Evolutionary conservation across 2,329 filamentous ascomycete species (phyloP).

Genomic region (Microcyclospora pomicola): DNA sequence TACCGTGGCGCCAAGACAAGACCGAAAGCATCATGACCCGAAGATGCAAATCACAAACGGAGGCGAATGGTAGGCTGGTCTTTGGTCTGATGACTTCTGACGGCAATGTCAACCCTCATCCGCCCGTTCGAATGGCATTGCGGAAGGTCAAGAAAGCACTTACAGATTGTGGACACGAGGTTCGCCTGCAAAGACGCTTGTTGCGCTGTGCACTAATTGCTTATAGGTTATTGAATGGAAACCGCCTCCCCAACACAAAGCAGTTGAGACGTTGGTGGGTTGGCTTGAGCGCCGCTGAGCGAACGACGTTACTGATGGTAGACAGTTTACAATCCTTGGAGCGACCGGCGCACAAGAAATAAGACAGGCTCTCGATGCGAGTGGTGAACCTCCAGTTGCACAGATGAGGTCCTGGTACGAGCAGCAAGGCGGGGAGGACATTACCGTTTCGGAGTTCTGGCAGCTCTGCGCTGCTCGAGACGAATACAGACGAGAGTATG

Average conservation of each 20-base stretch:
- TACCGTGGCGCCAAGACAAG: slow-evolving; percentile 11
- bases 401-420: slow-evolving; percentile 8
- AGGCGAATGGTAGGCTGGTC: slow-evolving; percentile 7
- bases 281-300: not conserved
- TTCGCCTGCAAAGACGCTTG: no score
- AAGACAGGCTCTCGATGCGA: slow-evolving; percentile 8
- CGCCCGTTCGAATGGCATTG: no score
- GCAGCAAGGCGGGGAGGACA: slow-evolving; percentile 1
- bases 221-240: slow-evolving; percentile 6
- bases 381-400: slow-evolving; percentile 11
- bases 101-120: no score
- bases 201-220: no score
- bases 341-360: slow-evolving; percentile 6
- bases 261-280: slow-evolving; percentile 6
- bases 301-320: no score
- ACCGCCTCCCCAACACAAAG: slow-evolving; percentile 9
- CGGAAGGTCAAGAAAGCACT: slow-evolving; percentile 4
- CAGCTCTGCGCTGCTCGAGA: slow-evolving; percentile 6
- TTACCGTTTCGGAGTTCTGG: slow-evolving; percentile 10
- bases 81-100: slow-evolving; percentile 9
- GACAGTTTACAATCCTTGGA: slow-evolving; percentile 9
- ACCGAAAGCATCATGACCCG: slow-evolving; percentile 3
- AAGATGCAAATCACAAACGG: not conserved
- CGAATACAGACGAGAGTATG: slow-evolving; percentile 8
- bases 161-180: slow-evolving; percentile 6